Base-by-base conservation (phyloP, 495 filamentous ascomycete species). In the Hypoxylon perforatum region DNA sequence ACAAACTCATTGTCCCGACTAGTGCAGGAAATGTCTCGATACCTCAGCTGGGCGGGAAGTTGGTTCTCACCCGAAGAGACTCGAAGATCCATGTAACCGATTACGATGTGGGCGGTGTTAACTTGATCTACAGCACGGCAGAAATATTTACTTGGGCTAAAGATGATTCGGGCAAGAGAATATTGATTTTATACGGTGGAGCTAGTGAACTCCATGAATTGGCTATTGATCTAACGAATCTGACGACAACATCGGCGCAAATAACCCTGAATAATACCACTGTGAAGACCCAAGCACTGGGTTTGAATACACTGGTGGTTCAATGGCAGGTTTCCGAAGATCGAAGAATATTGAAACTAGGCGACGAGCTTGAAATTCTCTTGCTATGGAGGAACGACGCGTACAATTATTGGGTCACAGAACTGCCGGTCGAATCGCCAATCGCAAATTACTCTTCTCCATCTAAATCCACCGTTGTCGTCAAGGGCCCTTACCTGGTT, bases 31-130 rank as follows among this genome's bases (percentile, higher is more conserved):
- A 77, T 3, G 55, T 92, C 35, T 84, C 81, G 0, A 81, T 92
- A 25, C 91, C 90, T 14, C 88, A 91, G 59, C 77, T 91, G 1
- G 84, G 82, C 9, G 86, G 84, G 8, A 81, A 75, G 1, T 77
- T 94, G 10, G 85, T 85, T 0, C 80, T 93, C 7, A 84, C 84
- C 61, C 89, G 90, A 0, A 83, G 90, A 50, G 92, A 94, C 70
- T 90, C 89, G 0, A 92, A 92, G 75, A 76, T 81, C 57, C 87
- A 91, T 71, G 86, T 93, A 21, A 88, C 86, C 14, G 89, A 95
- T 69, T 94, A 92, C 65, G 76, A 87, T 48, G 77, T 94, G 52
- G 84, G 84, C 0, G 84, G 83, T 15, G 78, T 80, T 0, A 88
- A 83, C 12, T 74, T 94, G 28, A 73, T 92, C 3, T 94, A 93